Evolutionary conservation across 345 rosid species (phyloP), one percentile per base, ranked within the genome.

Genomic region (Dovyalis caffra): DNA sequence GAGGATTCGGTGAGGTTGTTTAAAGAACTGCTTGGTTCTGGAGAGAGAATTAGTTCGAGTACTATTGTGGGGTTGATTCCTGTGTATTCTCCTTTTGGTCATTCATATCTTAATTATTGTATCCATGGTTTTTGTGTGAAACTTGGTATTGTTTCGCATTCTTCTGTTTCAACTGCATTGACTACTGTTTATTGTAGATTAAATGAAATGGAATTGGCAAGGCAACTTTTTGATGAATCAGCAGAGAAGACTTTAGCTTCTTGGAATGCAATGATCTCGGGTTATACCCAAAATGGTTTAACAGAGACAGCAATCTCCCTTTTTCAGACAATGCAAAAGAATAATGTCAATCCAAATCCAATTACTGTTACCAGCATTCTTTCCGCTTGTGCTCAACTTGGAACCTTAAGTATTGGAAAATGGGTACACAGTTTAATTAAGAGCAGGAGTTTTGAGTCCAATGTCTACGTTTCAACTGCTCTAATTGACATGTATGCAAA

Each of bases 201-300:
- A 74, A 87, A 89, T 80, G 92, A 89, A 79, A 87, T 87, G 69
- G 86, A 84, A 80, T 74, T 79, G 45, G 94, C 95, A 2, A 73
- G 87, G 34, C 72, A 76, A 56, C 68, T 87, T 60, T 92, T 92
- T 61, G 85, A 89, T 60, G 91, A 86, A 47, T 79, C 92, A 60
- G 72, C 68, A 7, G 86, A 85, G 31, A 92, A 85, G 83, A 85
- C 87, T 78, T 81, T 90, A 77, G 90, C 95, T 58, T 88, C 90
- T 64, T 92, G 97, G 97, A 92, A 89, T 78, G 90, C 97, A 70
- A 90, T 92, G 91, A 88, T 92, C 62, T 78, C 97, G 2, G 97
- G 97, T 71, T 92, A 88, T 68, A 81, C 94, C 15, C 95, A 92
- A 83, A 92, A 88, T 68, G 95, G 97, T 45, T 80, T 87, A 68